A percentile compares a stretch with the other conserved stretches of the same genome.
These are phyloP conservation scores for Olyra latifolia DNA, from an alignment of 176 grass and related monocot species.

Conservation along the genomic window DNA sequence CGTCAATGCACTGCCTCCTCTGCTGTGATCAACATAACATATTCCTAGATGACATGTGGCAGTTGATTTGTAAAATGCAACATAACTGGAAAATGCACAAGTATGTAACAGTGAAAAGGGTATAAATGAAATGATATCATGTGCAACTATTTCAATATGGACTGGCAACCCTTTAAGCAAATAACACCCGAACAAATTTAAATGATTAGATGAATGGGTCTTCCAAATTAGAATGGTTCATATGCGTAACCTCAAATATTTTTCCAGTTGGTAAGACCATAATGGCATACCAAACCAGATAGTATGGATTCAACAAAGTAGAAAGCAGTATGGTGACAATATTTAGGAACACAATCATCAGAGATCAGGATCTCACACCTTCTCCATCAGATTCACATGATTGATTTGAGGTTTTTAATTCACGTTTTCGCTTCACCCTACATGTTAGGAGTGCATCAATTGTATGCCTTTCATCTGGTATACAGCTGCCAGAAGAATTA, in stretches of 20 bases:
- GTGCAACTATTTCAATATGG: background rate
- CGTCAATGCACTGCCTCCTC: no score
- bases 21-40: background rate
- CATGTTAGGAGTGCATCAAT: constrained; percentile 89
- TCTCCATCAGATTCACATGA: constrained; percentile 42
- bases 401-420: constrained; percentile 32
- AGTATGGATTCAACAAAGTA: background rate
- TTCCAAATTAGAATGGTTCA: constrained; percentile 5
- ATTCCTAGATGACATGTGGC: background rate
- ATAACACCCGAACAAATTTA: background rate
- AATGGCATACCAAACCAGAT: constrained; percentile 20
- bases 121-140: no score
- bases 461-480: constrained; percentile 88
- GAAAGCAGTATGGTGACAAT: background rate
- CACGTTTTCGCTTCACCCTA: constrained; percentile 80
- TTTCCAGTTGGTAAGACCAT: background rate
- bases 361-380: constrained; percentile 36
- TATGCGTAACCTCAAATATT: background rate
- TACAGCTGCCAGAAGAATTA: constrained; percentile 53
- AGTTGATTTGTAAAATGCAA: constrained; percentile 8
- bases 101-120: background rate
- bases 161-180: constrained; percentile 9
- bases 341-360: constrained; percentile 16
- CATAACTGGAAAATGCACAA: constrained; percentile 9
- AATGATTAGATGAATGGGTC: constrained; percentile 1